These are phyloP conservation scores for Linderina pennispora DNA, from an alignment of 192 early-diverging fungal species.

Conservation along the genomic window DNA sequence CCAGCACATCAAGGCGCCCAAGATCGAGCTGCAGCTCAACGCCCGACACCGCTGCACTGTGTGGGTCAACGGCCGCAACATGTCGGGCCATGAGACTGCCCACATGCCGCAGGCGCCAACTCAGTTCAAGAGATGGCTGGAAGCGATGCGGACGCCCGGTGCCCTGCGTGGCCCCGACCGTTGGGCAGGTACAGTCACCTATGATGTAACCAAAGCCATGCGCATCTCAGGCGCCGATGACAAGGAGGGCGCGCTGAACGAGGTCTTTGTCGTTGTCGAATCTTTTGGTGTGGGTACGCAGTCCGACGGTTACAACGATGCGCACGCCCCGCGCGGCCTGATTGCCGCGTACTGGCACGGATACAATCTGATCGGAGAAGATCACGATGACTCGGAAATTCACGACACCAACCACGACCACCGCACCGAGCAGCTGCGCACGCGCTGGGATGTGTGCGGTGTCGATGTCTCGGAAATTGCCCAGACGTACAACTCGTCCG, in stretches of 20 bases:
- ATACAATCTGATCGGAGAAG: slow-evolving; percentile 39
- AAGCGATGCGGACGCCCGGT: slow-evolving; percentile 23
- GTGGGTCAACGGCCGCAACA: slow-evolving; percentile 62
- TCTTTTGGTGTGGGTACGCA: slow-evolving; percentile 70
- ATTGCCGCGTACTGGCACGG: slow-evolving; percentile 59
- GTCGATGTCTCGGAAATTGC: slow-evolving; percentile 61
- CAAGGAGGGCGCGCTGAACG: slow-evolving; percentile 53
- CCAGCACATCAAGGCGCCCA: slow-evolving; percentile 14
- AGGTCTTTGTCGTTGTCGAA: slow-evolving; percentile 66
- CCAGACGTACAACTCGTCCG: slow-evolving; percentile 58
- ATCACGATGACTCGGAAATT: slow-evolving; percentile 47
- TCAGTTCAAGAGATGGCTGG: neutral
- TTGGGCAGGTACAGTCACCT: slow-evolving; percentile 52
- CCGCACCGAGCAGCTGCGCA: slow-evolving; percentile 38
- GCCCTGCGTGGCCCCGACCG: slow-evolving; percentile 53
- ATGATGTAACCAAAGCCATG: slow-evolving; percentile 48
- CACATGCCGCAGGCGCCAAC: slow-evolving; percentile 49
- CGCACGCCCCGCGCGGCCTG: slow-evolving; percentile 67
- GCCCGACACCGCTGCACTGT: slow-evolving; percentile 65
- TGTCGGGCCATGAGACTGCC: slow-evolving; percentile 78
- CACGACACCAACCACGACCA: slow-evolving; percentile 37
- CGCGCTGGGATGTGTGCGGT: slow-evolving; percentile 64
- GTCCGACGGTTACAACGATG: slow-evolving; percentile 67
- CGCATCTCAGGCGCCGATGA: slow-evolving; percentile 24
- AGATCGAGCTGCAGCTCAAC: slow-evolving; percentile 56